Evolutionary conservation across 352 stramenopile genomes (phyloP).

Genomic region (Phytophthora rubi): DNA sequence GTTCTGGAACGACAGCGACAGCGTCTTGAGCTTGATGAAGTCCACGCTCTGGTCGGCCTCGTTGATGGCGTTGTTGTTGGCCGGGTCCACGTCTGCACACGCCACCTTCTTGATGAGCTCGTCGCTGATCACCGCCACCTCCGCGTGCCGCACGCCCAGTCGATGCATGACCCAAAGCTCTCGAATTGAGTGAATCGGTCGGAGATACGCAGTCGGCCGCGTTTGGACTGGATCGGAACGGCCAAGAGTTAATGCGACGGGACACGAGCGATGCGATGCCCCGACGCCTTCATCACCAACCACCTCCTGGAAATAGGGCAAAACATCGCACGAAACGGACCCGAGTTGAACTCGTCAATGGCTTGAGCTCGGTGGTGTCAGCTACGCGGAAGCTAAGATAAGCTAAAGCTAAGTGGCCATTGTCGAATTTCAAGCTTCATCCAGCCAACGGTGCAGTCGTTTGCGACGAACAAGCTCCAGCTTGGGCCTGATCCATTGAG

Average conservation of each 20-base stretch:
- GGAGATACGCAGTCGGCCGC: neutral
- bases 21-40: constrained; percentile 73
- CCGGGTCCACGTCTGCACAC: constrained; percentile 60
- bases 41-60: constrained; percentile 69
- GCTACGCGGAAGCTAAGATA: neutral
- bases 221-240: constrained; percentile 10
- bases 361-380: neutral
- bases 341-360: constrained; percentile 20
- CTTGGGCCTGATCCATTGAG: neutral
- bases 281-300: constrained; percentile 14
- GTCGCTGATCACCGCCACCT: constrained; percentile 84
- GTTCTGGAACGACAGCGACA: constrained; percentile 94
- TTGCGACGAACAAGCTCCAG: neutral
- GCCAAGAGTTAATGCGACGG: constrained; percentile 19
- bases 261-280: constrained; percentile 24
- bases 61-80: constrained; percentile 79
- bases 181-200: neutral
- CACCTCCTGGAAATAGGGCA: constrained; percentile 24
- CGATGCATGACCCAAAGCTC: constrained; percentile 56
- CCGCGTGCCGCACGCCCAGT: constrained; percentile 72
- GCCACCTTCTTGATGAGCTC: constrained; percentile 78
- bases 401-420: constrained; percentile 8
- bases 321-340: constrained; percentile 24
- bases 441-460: neutral
- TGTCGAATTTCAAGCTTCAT: constrained; percentile 29